Evolutionary conservation across 768 basidiomycete species (phyloP).

Genomic region (Austroboletus eburneus): DNA sequence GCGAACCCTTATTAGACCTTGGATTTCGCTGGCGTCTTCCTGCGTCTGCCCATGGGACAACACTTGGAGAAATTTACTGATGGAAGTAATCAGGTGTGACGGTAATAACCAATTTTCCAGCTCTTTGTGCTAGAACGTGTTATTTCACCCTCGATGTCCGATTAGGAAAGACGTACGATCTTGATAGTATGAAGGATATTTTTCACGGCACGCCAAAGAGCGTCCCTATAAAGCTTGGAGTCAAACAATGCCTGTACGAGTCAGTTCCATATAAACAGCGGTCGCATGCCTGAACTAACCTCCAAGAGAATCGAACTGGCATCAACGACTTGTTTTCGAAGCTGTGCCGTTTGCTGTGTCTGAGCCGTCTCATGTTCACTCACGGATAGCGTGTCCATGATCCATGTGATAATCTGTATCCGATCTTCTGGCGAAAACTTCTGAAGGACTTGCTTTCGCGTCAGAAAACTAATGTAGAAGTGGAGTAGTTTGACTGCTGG

Average conservation of each 20-base stretch:
- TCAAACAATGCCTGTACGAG: constrained; percentile 17
- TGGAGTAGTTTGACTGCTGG: constrained; percentile 46
- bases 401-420: constrained; percentile 40
- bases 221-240: constrained; percentile 21
- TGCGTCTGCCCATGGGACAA: constrained; percentile 20
- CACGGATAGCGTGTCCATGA: constrained; percentile 42
- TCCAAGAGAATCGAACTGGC: constrained; percentile 46
- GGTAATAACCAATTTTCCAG: constrained; percentile 41
- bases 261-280: constrained; percentile 3
- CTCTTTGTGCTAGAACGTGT: constrained; percentile 40
- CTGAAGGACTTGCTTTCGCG: constrained; percentile 44
- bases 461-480: constrained; percentile 45
- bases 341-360: constrained; percentile 26
- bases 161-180: constrained; percentile 20
- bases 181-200: constrained; percentile 20
- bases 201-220: constrained; percentile 24
- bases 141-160: constrained; percentile 15
- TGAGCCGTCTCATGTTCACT: constrained; percentile 31
- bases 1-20: constrained; percentile 55
- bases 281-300: constrained; percentile 27
- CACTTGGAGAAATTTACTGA: constrained; percentile 30
- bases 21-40: constrained; percentile 30
- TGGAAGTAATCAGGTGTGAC: constrained; percentile 33
- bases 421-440: constrained; percentile 43
- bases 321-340: constrained; percentile 48